These are phyloP conservation scores for Trichosanthes truncata DNA, from an alignment of 306 rosid species.

Conservation along the genomic window DNA sequence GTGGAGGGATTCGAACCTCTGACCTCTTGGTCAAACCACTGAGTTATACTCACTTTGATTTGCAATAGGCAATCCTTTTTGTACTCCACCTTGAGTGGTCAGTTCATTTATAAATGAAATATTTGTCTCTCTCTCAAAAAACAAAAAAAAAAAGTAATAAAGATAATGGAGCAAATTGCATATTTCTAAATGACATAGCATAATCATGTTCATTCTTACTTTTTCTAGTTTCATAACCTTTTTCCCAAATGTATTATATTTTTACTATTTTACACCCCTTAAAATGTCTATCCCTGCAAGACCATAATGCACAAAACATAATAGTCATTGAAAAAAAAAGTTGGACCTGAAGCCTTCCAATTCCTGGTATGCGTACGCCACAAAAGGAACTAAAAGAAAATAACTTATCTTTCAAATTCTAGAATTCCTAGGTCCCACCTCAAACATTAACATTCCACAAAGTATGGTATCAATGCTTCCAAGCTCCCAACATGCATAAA, in stretches of 20 bases:
- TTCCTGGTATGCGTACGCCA: neutral
- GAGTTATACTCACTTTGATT: no score
- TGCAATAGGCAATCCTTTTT: no score
- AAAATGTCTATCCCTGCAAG: neutral
- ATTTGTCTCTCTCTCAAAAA: no score
- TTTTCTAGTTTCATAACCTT: neutral
- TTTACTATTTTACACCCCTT: neutral
- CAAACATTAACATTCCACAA: neutral
- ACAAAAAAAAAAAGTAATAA: no score
- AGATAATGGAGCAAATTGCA: neutral
- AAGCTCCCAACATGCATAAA: neutral
- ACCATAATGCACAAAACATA: neutral
- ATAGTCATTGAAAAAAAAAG: neutral
- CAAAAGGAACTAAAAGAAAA: no score
- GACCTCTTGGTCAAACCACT: no score
- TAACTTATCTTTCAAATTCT: neutral
- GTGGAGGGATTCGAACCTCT: no score
- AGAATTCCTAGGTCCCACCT: neutral
- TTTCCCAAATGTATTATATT: neutral
- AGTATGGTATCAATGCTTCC: neutral
- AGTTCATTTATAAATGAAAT: no score
- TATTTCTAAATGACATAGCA: neutral
- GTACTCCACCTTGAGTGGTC: no score
- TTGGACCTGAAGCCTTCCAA: neutral
- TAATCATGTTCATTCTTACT: neutral